Evolutionary conservation across 768 basidiomycete species (phyloP), one percentile per base, ranked within the genome.

Genomic region (Rhizopogon roseolus): DNA sequence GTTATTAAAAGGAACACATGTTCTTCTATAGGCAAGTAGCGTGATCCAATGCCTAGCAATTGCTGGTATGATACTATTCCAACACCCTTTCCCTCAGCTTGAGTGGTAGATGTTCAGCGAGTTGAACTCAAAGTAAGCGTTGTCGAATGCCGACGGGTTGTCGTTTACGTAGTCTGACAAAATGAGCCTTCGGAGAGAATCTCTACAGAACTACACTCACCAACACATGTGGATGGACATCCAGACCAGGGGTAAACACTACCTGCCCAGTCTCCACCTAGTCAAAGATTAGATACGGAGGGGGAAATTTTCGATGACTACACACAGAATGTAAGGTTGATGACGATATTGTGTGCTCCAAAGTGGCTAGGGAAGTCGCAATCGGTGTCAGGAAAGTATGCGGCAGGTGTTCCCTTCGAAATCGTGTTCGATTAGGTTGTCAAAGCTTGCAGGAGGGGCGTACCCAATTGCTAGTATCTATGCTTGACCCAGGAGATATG

Each of bases 341-440:
- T 83, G 56, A 88, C 71, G 53, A 88, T 87, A 56, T 81, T 82
- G 61, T 87, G 78, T 1, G 73, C 56, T 9, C 75, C 70, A 59
- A 89, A 82, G 53, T 82, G 70, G 45, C 73, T 68, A 44, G 71
- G 56, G 42, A 91, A 74, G 55, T 85, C 69, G 62, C 88, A 91
- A 48, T 72, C 67, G 2, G 71, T 77, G 60, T 72, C 76, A 9
- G 86, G 85, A 70, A 87, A 90, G 62, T 71, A 75, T 19, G 86
- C 88, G 1, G 66, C 60, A 3, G 86, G 86, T 0, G 67, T 76
- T 8, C 86, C 84, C 82, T 82, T 16, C 8, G 8, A 16, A 68
- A 7, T 34, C 6, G 14, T 36, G 34, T 36, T 48, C 19, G 8
- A 25, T 48, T 22, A 48, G 22, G 5, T 8, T 48, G n/a, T 10